A percentile compares a stretch with the other conserved stretches of the same genome.
Conservation (phyloP, 345 rosid species). For the Heritiera fomes region DNA sequence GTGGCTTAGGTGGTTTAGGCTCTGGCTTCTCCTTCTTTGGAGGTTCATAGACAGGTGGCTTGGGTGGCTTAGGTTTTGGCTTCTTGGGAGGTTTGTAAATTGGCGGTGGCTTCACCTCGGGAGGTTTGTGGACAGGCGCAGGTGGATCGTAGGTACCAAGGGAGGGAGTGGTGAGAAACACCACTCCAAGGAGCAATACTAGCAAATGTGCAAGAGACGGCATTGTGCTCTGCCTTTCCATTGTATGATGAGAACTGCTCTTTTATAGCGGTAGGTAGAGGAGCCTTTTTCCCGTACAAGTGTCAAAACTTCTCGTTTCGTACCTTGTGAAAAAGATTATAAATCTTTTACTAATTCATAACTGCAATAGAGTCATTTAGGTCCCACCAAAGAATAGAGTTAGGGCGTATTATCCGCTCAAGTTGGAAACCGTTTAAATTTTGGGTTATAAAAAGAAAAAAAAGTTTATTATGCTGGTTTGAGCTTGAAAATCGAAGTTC, state of each 20-base stretch:
- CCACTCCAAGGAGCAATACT: conserved; percentile 31
- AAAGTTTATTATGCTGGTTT: too few species aligned
- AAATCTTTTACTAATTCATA: background rate
- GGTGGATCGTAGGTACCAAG: conserved; percentile 8
- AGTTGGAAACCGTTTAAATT: too few species aligned
- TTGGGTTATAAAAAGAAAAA: too few species aligned
- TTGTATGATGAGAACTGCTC: background rate
- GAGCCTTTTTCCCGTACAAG: background rate
- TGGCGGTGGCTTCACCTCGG: too few species aligned
- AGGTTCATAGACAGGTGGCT: too few species aligned
- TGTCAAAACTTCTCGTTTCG: conserved; percentile 7
- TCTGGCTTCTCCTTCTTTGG: too few species aligned
- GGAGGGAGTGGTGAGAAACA: conserved; percentile 29
- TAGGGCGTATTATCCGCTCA: too few species aligned
- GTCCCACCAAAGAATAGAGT: background rate
- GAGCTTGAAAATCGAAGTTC: too few species aligned
- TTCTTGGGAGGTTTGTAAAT: too few species aligned
- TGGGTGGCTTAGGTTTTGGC: too few species aligned
- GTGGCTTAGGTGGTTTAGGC: too few species aligned
- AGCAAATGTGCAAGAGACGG: conserved; percentile 30
- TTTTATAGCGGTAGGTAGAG: conserved; percentile 19
- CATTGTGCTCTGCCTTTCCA: background rate
- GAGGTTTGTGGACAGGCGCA: too few species aligned
- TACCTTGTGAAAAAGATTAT: background rate
- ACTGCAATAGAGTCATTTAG: conserved; percentile 1